Percentiles rank a stretch among this genome's conserved stretches.
Conservation (phyloP, 345 rosid genomes). For the Nasturtium officinale region DNA sequence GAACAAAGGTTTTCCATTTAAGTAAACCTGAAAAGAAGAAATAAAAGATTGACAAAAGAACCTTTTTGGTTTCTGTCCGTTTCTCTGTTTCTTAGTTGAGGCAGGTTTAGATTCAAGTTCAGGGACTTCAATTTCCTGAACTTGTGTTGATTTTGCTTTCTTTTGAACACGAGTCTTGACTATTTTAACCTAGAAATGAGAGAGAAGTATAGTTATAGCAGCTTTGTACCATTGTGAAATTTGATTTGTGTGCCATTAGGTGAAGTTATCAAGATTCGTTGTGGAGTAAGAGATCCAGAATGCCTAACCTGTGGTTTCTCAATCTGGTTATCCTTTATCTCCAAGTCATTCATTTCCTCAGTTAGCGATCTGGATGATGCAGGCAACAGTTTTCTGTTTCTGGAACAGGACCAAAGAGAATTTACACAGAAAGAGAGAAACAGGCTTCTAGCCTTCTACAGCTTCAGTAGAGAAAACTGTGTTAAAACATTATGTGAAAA, state of each 20-base stretch:
- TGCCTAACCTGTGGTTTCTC: constrained; percentile 63
- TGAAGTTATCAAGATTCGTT: neutral
- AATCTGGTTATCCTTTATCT: constrained; percentile 50
- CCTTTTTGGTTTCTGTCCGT: constrained; percentile 42
- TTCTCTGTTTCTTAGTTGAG: constrained; percentile 35
- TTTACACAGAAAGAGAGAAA: neutral
- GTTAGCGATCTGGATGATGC: constrained; percentile 56
- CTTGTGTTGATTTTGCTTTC: constrained; percentile 2
- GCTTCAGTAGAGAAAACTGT: neutral
- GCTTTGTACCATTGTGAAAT: constrained; percentile 8
- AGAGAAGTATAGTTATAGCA: neutral
- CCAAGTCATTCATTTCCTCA: constrained; percentile 55
- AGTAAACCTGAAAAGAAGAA: constrained; percentile 3
- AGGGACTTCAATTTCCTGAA: constrained; percentile 18
- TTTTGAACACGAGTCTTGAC: constrained; percentile 10
- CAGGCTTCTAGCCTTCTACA: neutral
- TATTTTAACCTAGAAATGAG: constrained; percentile 25
- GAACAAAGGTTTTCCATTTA: neutral
- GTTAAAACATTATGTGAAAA: neutral
- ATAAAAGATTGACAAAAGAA: constrained; percentile 7
- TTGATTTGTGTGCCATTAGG: constrained; percentile 1
- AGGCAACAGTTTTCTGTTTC: constrained; percentile 73
- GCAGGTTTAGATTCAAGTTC: constrained; percentile 33
- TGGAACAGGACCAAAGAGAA: constrained; percentile 24
- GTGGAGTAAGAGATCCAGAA: constrained; percentile 13